Evolutionary conservation across 2,329 filamentous ascomycete species (phyloP).

Genomic region (Gnomoniopsis smithogilvyi): DNA sequence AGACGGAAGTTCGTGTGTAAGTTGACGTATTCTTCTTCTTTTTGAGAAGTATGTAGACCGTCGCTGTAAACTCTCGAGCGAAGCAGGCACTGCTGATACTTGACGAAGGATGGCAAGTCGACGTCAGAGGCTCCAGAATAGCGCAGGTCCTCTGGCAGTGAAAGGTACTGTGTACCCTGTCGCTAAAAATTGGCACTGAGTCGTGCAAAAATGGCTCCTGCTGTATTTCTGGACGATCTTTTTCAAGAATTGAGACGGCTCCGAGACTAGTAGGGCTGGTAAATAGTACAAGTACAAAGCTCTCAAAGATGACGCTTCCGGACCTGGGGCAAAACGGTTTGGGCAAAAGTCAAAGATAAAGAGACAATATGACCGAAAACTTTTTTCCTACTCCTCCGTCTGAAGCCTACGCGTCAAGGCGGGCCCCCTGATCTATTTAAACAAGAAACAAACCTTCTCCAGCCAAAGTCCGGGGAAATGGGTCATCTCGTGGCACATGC

Average conservation of each 20-base stretch:
- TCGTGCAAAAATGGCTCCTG: not conserved
- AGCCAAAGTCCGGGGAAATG: conserved; percentile 10
- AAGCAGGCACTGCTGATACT: too few relatives aligned
- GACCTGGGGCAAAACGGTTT: too few relatives aligned
- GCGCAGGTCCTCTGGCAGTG: not conserved
- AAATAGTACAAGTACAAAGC: too few relatives aligned
- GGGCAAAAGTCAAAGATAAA: too few relatives aligned
- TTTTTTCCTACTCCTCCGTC: not conserved
- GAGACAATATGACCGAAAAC: not conserved
- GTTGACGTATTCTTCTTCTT: too few relatives aligned
- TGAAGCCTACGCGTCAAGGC: not conserved
- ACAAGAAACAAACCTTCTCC: not conserved
- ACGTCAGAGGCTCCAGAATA: not conserved
- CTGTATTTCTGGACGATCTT: too few relatives aligned
- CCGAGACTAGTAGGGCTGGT: too few relatives aligned
- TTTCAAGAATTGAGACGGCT: too few relatives aligned
- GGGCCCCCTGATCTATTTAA: not conserved
- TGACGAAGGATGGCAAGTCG: not conserved
- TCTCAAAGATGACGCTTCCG: too few relatives aligned
- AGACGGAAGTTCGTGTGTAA: too few relatives aligned
- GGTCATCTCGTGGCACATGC: conserved; percentile 1
- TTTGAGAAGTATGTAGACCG: too few relatives aligned
- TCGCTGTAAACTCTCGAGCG: too few relatives aligned
- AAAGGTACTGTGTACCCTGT: not conserved
- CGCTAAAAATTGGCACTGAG: not conserved